phyloP scores from a whole-genome alignment of 352 stramenopile species.

The Peronosclerospora sorghi region DNA sequence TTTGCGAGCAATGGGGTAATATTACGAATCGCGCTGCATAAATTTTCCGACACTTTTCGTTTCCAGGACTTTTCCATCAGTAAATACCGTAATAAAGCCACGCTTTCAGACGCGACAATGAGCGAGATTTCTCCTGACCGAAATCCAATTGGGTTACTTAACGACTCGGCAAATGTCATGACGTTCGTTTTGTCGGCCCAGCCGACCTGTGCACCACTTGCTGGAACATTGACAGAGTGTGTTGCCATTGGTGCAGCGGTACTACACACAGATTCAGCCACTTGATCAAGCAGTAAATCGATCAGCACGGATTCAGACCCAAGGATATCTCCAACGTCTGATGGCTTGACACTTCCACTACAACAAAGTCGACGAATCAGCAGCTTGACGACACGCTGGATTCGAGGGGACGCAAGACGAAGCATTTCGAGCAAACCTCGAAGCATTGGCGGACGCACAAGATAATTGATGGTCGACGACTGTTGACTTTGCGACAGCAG shows the following conservation, averaged over 20 bases:
- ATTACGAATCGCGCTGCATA: slow-evolving; percentile 66
- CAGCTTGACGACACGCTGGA: slow-evolving; percentile 74
- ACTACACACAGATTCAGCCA: slow-evolving; percentile 77
- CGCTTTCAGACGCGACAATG: slow-evolving; percentile 67
- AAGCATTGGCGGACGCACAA: slow-evolving; percentile 51
- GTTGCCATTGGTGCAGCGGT: slow-evolving; percentile 53
- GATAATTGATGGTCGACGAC: slow-evolving; percentile 40
- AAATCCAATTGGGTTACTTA: slow-evolving; percentile 76
- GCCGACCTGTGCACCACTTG: slow-evolving; percentile 12
- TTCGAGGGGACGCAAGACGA: slow-evolving; percentile 60
- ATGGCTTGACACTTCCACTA: slow-evolving; percentile 53
- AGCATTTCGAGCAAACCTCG: slow-evolving; percentile 71
- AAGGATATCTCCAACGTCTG: slow-evolving; percentile 55
- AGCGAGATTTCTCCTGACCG: slow-evolving; percentile 72
- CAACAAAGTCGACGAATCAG: slow-evolving; percentile 62
- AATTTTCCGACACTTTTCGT: slow-evolving; percentile 42
- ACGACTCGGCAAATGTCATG: slow-evolving; percentile 45
- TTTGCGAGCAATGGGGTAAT: slow-evolving; percentile 48
- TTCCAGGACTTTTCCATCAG: slow-evolving; percentile 63
- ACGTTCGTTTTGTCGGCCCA: slow-evolving; percentile 13
- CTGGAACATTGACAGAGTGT: slow-evolving; percentile 35
- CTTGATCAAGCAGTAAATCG: slow-evolving; percentile 79
- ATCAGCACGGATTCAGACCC: slow-evolving; percentile 72
- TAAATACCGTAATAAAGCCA: slow-evolving; percentile 61
- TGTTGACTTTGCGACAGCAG: slow-evolving; percentile 71